Percentiles rank a stretch among this genome's conserved stretches.
These are phyloP conservation scores for Entomortierella chlamydospora DNA, from an alignment of 192 early-diverging fungal genomes.

Conservation along the genomic window DNA sequence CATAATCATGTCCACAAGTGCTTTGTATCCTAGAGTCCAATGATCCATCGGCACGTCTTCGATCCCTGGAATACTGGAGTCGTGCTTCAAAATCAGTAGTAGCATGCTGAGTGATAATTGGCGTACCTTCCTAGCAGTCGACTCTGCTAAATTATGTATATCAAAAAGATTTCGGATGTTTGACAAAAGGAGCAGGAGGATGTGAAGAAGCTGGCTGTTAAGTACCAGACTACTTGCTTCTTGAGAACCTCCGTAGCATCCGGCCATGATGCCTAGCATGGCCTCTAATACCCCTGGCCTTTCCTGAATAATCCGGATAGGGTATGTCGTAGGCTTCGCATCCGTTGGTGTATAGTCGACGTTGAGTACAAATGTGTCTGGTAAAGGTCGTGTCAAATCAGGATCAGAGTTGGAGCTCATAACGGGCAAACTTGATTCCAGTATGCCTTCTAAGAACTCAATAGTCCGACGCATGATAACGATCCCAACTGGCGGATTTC, in stretches of 20 bases:
- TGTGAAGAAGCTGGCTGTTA: constrained; percentile 7
- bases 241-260: background rate
- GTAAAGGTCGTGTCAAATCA: background rate
- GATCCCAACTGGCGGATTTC: constrained; percentile 21
- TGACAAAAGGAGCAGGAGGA: constrained; percentile 25
- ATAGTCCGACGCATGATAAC: constrained; percentile 34
- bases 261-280: constrained; percentile 21
- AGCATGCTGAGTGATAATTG: constrained; percentile 11
- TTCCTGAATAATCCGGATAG: constrained; percentile 20
- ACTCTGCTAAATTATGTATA: background rate
- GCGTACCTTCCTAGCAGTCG: constrained; percentile 7
- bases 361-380: background rate
- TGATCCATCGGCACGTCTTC: constrained; percentile 10
- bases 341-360: background rate
- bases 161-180: constrained; percentile 13
- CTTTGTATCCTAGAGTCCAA: constrained; percentile 25
- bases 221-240: constrained; percentile 2
- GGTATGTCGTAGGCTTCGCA: background rate
- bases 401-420: background rate
- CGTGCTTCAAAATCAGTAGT: constrained; percentile 7
- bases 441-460: constrained; percentile 37
- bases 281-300: constrained; percentile 36
- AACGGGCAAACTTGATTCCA: constrained; percentile 14
- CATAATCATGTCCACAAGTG: constrained; percentile 35
- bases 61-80: background rate